Conservation (phyloP, 2,329 filamentous ascomycete genomes). For the Leptoxyphium fumago region DNA sequence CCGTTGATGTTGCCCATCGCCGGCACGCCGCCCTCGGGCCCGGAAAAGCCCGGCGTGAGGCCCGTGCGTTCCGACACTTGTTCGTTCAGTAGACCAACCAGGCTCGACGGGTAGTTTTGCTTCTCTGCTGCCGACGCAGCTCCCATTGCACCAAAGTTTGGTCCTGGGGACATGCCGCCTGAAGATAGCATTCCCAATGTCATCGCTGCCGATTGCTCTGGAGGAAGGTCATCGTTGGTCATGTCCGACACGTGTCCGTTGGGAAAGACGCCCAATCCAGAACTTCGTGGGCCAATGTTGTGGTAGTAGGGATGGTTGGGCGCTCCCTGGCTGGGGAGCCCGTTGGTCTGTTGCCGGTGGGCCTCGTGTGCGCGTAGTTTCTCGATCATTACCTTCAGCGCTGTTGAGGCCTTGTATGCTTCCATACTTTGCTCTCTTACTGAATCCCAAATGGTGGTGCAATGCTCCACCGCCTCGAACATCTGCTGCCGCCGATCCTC, state of each 20-base stretch:
- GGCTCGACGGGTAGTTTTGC: constrained; percentile 16
- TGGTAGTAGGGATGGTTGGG: constrained; percentile 1
- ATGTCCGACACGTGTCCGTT: constrained; percentile 14
- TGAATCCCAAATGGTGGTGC: constrained; percentile 65
- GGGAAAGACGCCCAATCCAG: constrained; percentile 17
- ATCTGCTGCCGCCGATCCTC: constrained; percentile 51
- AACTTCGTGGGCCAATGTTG: neutral
- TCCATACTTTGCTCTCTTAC: constrained; percentile 70
- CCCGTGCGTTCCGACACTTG: constrained; percentile 14
- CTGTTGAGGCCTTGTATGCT: constrained; percentile 69
- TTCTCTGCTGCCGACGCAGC: constrained; percentile 6
- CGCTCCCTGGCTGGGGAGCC: constrained; percentile 1
- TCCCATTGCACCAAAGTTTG: constrained; percentile 23
- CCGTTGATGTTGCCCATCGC: constrained; percentile 14
- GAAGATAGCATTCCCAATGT: constrained; percentile 54
- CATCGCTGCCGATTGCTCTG: constrained; percentile 53
- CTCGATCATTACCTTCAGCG: constrained; percentile 71
- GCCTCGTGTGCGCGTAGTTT: constrained; percentile 48
- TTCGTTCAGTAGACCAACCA: constrained; percentile 21
- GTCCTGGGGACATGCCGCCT: constrained; percentile 33
- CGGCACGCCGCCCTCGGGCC: constrained; percentile 19
- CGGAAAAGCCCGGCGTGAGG: constrained; percentile 20
- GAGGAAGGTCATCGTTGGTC: constrained; percentile 41
- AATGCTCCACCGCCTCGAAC: constrained; percentile 57
- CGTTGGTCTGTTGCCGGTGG: constrained; percentile 1